Percentiles rank a stretch among this genome's conserved stretches.
Conservation (phyloP, 2,329 filamentous ascomycete species). For the Paraconiothyrium brasiliense region DNA sequence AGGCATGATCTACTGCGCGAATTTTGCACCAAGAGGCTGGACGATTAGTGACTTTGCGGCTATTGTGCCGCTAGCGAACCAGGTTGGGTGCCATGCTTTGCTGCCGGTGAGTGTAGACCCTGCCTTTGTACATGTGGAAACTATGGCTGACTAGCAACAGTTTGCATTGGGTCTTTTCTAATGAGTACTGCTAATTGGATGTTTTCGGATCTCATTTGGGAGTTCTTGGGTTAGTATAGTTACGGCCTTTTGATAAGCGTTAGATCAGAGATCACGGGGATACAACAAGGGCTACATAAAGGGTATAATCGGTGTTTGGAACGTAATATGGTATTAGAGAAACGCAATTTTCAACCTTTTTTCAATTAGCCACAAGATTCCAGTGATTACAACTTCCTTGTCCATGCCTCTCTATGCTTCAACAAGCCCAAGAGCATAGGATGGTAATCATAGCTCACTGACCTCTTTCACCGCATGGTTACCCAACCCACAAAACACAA, state of each 20-base stretch:
- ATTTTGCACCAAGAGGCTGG: slow-evolving; percentile 70
- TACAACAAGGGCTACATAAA: background rate
- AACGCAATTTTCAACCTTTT: background rate
- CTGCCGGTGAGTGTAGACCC: slow-evolving; percentile 65
- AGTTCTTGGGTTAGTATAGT: background rate
- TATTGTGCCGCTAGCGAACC: slow-evolving; percentile 78
- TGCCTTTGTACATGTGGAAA: too few species aligned
- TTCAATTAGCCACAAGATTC: background rate
- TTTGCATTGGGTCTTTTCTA: slow-evolving; percentile 11
- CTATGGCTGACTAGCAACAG: background rate
- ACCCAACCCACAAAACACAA: too few species aligned
- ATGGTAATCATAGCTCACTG: too few species aligned
- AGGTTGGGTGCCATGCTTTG: slow-evolving; percentile 73
- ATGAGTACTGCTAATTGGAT: background rate
- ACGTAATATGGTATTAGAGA: background rate
- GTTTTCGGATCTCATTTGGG: background rate
- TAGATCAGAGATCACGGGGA: slow-evolving; percentile 3
- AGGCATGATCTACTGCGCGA: slow-evolving; percentile 72
- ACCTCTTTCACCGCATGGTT: too few species aligned
- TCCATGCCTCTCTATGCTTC: background rate
- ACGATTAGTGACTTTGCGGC: slow-evolving; percentile 64
- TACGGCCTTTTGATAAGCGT: background rate
- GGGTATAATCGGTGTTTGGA: background rate
- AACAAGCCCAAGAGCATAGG: background rate
- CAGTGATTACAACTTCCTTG: background rate